Percentiles rank a stretch among this genome's conserved stretches.
phyloP scores from a whole-genome alignment of 495 filamentous ascomycete species.

The Hypomontagnella submonticulosa region DNA sequence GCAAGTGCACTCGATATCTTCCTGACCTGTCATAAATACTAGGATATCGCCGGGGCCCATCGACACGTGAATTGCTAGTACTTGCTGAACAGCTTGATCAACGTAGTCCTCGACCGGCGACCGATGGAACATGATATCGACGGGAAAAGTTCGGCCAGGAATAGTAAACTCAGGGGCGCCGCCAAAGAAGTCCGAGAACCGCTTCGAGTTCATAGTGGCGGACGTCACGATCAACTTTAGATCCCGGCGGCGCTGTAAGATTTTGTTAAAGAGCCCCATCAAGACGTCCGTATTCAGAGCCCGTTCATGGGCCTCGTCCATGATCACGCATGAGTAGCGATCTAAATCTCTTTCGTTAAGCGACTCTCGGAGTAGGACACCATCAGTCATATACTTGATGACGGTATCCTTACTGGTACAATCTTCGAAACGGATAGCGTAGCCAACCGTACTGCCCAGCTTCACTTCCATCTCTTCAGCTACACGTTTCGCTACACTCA shows the following conservation, averaged over 20 bases:
- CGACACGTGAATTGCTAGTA: slow-evolving; percentile 95
- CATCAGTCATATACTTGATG: slow-evolving; percentile 99
- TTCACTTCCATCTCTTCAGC: slow-evolving; percentile 99
- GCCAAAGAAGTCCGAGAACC: slow-evolving; percentile 95
- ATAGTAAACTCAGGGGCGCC: slow-evolving; percentile 99
- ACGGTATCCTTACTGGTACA: slow-evolving; percentile 93
- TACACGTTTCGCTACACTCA: slow-evolving; percentile 99
- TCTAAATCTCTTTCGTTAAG: slow-evolving; percentile 92
- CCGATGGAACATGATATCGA: slow-evolving; percentile 94
- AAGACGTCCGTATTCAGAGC: slow-evolving; percentile 97
- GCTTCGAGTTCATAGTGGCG: slow-evolving; percentile 97
- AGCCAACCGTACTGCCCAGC: slow-evolving; percentile 88
- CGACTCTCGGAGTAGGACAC: slow-evolving; percentile 92
- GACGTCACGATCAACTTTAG: slow-evolving; percentile 98
- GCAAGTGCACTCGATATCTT: slow-evolving; percentile 98
- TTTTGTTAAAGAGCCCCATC: slow-evolving; percentile 98
- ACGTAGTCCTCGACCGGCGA: slow-evolving; percentile 98
- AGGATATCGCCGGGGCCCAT: slow-evolving; percentile 93
- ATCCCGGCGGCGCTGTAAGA: slow-evolving; percentile 87
- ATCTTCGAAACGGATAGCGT: slow-evolving; percentile 99
- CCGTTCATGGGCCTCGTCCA: slow-evolving; percentile 99
- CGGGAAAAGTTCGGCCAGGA: slow-evolving; percentile 95
- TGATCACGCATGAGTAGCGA: slow-evolving; percentile 97
- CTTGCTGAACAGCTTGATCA: slow-evolving; percentile 94
- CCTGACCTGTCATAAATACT: slow-evolving; percentile 99